phyloP scores from a whole-genome alignment of 2,329 filamentous ascomycete species.

The Colletotrichum camelliae region DNA sequence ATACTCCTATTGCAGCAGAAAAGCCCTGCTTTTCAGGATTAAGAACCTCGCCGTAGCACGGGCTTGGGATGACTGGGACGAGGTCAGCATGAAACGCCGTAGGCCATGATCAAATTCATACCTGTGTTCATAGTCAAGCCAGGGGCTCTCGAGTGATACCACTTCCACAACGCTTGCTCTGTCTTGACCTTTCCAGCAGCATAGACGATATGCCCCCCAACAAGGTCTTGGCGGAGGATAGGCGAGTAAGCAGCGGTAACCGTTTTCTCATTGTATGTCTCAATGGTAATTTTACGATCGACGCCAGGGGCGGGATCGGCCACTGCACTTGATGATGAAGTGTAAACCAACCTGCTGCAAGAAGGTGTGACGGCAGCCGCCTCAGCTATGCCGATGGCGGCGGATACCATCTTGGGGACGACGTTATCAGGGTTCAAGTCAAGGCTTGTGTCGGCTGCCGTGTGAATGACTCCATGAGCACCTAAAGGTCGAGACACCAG shows the following conservation, averaged over 20 bases:
- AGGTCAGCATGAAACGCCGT: neutral
- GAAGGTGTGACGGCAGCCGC: neutral
- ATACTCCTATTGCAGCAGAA: neutral
- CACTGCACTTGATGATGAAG: neutral
- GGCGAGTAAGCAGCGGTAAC: neutral
- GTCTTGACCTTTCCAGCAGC: neutral
- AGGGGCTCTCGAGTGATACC: neutral
- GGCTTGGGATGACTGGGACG: neutral
- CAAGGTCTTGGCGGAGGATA: neutral
- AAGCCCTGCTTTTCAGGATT: fast-evolving
- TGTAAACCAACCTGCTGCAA: neutral
- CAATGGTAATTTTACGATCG: neutral
- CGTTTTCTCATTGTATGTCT: neutral
- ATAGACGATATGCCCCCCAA: neutral
- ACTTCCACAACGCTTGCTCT: neutral
- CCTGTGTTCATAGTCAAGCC: neutral
- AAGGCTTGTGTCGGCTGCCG: neutral
- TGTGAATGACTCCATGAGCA: neutral
- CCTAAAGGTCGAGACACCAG: neutral
- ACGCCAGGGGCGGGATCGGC: neutral
- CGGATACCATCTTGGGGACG: neutral
- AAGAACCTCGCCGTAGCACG: neutral
- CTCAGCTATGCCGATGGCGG: neutral
- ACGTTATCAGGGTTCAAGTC: neutral
- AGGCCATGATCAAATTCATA: neutral